Conservation (phyloP, 768 basidiomycete genomes). For the Cystobasidiopsis lactophilus region DNA sequence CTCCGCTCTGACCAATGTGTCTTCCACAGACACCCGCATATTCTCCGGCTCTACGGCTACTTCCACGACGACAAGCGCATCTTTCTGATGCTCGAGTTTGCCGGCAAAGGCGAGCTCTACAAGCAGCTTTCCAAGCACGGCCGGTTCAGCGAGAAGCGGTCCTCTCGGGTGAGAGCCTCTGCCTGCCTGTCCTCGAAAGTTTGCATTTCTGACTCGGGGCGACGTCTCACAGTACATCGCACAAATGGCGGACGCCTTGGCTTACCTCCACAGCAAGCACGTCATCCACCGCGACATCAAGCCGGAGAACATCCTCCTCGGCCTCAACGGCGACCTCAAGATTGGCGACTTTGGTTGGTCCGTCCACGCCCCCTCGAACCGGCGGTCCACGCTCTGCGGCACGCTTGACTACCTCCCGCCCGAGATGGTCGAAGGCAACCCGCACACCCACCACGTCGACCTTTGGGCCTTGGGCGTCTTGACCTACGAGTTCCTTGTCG, state of each 20-base stretch:
- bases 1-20: background rate
- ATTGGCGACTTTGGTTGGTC: slow-evolving; percentile 99
- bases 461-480: slow-evolving; percentile 95
- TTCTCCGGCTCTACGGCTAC: slow-evolving; percentile 83
- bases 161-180: slow-evolving; percentile 31
- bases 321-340: slow-evolving; percentile 88
- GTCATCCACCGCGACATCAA: slow-evolving; percentile 99
- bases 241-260: slow-evolving; percentile 91
- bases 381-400: slow-evolving; percentile 58
- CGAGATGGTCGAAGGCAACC: slow-evolving; percentile 88
- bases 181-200: background rate
- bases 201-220: background rate
- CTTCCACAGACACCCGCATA: slow-evolving; percentile 59
- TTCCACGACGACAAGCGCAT: slow-evolving; percentile 97
- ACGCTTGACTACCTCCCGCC: slow-evolving; percentile 93
- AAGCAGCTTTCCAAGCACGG: slow-evolving; percentile 75
- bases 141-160: slow-evolving; percentile 67
- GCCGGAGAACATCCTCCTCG: slow-evolving; percentile 84
- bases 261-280: slow-evolving; percentile 80
- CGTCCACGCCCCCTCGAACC: slow-evolving; percentile 79
- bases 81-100: slow-evolving; percentile 95
- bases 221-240: slow-evolving; percentile 49
- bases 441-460: slow-evolving; percentile 77
- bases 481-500: slow-evolving; percentile 79
- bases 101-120: slow-evolving; percentile 89